A percentile compares a stretch with the other conserved stretches of the same genome.
phyloP scores from a whole-genome alignment of 164 flowering plant genomes.

The Umbellularia californica region DNA sequence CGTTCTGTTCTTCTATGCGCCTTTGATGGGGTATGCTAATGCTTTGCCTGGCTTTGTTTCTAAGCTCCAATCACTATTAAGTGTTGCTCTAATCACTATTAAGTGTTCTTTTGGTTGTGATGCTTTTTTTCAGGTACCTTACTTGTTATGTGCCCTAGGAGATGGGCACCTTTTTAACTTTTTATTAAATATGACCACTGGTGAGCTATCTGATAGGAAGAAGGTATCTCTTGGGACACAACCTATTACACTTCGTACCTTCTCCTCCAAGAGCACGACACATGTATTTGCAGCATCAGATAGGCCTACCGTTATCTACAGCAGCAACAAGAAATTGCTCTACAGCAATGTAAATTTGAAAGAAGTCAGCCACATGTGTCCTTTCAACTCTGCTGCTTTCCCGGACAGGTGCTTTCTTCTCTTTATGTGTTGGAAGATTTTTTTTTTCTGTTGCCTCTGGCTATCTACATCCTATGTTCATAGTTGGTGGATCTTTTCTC shows the following conservation, averaged over 20 bases:
- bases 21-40: constrained; percentile 88
- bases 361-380: constrained; percentile 99
- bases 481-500: not conserved
- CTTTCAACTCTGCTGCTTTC: constrained; percentile 95
- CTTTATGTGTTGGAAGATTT: not conserved
- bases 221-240: constrained; percentile 97
- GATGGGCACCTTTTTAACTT: constrained; percentile 94
- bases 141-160: constrained; percentile 97
- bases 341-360: constrained; percentile 96
- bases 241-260: constrained; percentile 89
- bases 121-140: constrained; percentile 57
- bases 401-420: constrained; percentile 80
- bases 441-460: too few relatives aligned
- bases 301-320: constrained; percentile 95
- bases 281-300: constrained; percentile 99
- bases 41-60: not conserved
- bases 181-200: constrained; percentile 55
- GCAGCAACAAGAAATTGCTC: constrained; percentile 91
- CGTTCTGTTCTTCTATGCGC: constrained; percentile 96
- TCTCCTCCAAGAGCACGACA: constrained; percentile 85
- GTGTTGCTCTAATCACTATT: not conserved
- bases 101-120: not conserved
- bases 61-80: not conserved
- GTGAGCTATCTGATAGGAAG: constrained; percentile 80
- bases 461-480: too few relatives aligned